Conservation (phyloP, 257 asterid genomes). For the Jacaranda mimosifolia region DNA sequence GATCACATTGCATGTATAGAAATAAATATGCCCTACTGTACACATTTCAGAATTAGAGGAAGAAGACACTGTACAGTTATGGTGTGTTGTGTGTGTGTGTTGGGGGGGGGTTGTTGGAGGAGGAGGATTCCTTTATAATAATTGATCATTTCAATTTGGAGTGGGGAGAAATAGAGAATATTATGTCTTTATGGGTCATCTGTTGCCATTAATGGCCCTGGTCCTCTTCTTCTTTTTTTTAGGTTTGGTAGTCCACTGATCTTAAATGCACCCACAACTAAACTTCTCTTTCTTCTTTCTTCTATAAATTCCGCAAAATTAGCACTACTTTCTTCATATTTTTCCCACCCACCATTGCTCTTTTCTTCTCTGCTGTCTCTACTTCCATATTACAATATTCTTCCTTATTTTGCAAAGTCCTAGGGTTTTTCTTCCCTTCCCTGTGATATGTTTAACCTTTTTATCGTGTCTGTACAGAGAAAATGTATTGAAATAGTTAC, state of each 20-base stretch:
- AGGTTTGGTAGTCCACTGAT: constrained; percentile 47
- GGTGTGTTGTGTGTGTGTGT: no score
- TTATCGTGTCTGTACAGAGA: neutral
- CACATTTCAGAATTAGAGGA: constrained; percentile 12
- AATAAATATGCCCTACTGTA: constrained; percentile 46
- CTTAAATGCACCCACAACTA: constrained; percentile 48
- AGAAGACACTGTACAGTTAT: constrained; percentile 32
- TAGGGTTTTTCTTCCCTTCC: neutral
- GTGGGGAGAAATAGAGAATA: constrained; percentile 41
- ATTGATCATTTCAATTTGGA: constrained; percentile 22
- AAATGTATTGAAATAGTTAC: constrained; percentile 47
- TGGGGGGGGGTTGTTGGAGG: constrained; percentile 24
- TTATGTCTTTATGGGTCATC: constrained; percentile 49
- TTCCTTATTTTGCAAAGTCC: neutral
- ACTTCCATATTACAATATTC: neutral
- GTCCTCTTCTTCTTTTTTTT: constrained; percentile 39
- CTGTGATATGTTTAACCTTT: neutral
- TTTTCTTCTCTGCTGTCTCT: constrained; percentile 8
- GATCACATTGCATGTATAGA: constrained; percentile 44
- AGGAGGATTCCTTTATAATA: constrained; percentile 31
- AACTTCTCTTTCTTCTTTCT: constrained; percentile 18
- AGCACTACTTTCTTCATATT: constrained; percentile 31
- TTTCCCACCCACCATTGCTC: neutral
- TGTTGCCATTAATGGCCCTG: constrained; percentile 54
- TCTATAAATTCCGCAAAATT: constrained; percentile 35